Base-by-base conservation (phyloP, 176 grass and related monocot genomes). In the Thalia dealbata region DNA sequence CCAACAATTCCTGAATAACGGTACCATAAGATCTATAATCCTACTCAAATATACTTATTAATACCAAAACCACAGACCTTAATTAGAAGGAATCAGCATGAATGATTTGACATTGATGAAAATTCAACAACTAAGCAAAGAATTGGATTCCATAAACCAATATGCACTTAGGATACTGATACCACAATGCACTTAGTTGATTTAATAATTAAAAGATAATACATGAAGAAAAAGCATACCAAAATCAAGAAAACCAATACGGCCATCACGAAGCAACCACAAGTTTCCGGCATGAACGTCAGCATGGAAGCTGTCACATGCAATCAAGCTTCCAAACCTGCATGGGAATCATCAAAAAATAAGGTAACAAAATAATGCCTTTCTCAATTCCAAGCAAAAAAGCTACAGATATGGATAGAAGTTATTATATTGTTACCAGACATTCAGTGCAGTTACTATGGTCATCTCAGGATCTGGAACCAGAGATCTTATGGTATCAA, bases 271-370 rank as follows among this genome's bases (percentile, higher is more conserved):
- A 75, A 96, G 93, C 78, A 96, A 70, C 93, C 93, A 96, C 14
- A 96, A 81, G 70, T 96, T 96, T 68, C 93, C 93, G 72, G 93
- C 93, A 92, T 96, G 89, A 42, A 92, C 93, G 79, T 96, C 93
- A 0, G 89, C 93, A 79, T 96, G 93, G 81, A 96, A 96, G 60
- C 80, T 91, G 72, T 92, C 93, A 78, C 93, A 96, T 18, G 87
- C 82, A 61, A 96, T 82, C 78, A 96, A 89, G 73, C 93, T 96
- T 75, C 93, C 93, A 82, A 96, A 92, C 93, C 93, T 96, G 69
- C 84, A 69, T 61, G 42, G 14, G 14, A 75, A 80, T 75, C 75
- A 43, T 43, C 38, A 68, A 16, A 32, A 32, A 12, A 43, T 10
- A 38, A 38, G 32, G 3, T 38, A 24, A 43, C 38, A 68, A 19